Evolutionary conservation across 179 eudicot species (phyloP), one percentile per base, ranked within the genome.

Genomic region (Silene coronaria): DNA sequence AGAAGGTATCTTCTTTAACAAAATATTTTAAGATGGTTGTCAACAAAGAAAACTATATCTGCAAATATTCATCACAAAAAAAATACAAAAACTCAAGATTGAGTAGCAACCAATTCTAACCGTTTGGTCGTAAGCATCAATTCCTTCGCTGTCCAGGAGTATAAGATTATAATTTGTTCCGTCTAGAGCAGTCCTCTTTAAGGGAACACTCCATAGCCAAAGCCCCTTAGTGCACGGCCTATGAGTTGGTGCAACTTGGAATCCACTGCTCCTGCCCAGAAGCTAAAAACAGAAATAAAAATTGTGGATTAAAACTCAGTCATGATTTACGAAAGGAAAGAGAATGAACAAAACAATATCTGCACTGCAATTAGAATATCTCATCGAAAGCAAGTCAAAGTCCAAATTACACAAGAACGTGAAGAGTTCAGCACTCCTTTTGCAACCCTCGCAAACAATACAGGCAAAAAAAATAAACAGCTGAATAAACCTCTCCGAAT

Each of bases 101-200:
- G 22, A 48, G 4, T 42, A 46, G 70, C 53, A 77, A 60, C 1
- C 55, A 71, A 72, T 61, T 63, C 91, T 82, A 51, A 96, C 99
- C 84, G 97, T 95, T 83, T 96, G 99, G 85, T 96, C 99, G 77
- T 96, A 96, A 23, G 99, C 97, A 89, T 92, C 99, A 81, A 96
- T 91, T 68, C 99, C 99, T 84, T 96, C 99, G 60, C 97, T 91
- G 73, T 96, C 98, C 80, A 96, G 80, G 22, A 96, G 90, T 76
- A 96, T 78, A 72, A 96, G 98, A 75, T 87, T 93, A 89, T 93
- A 96, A 48, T 89, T 98, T 30, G 99, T 93, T 83, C 98, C 98
- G 83, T 91, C 99, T 76, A 96, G 91, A 51, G 98, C 96, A 73
- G 91, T 90, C 79, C 92, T 91, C 89, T 83, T 89, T 57, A 96